Base-by-base conservation (phyloP, 139 green algal genomes). In the Eudorina sp. region DNA sequence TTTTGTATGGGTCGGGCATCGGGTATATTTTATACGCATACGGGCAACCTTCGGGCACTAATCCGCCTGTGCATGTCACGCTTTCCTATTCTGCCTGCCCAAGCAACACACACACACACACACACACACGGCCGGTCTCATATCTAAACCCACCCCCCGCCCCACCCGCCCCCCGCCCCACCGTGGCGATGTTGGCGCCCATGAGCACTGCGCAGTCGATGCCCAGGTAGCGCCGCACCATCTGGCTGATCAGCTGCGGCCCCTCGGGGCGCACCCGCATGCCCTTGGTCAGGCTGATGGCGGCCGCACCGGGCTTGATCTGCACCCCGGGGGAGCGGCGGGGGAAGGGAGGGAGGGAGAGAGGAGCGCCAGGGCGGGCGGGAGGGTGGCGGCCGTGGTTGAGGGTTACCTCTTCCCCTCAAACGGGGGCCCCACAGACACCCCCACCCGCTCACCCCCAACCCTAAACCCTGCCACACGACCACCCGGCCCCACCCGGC, bases 201-300 rank as follows among this genome's bases (percentile, higher is more conserved):
- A 97, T 97, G 23, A 97, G 91, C 48, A 97, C 95, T 36, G 73
- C 89, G 90, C 93, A 96, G 88, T 97, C 95, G 25, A 96, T 92
- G 55, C 76, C 85, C 69, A 97, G 90, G 80, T 93, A 85, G 23
- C 87, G 83, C 9, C 84, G 88, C 2, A 98, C 90, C 89, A 98
- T 93, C 89, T 95, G 89, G 69, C 85, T 94, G 91, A 98, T 96
- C 2, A 98, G 92, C 94, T 98, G 95, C 7, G 95, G 95, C 27
- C 95, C 95, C 38, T 97, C 95, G 14, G 85, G 74, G 4, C 93
- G 85, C 85, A 97, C 94, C 6, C 95, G 92, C 95, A 97, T 97
- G 83, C 95, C 95, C 94, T 98, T 98, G 75, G 89, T 96, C 60
- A 98, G 92, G 23, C 84, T 94, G 79, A 97, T 92, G 21, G 92